A percentile compares a stretch with the other conserved stretches of the same genome.
These are phyloP conservation scores for Linum lewisii DNA, from an alignment of 345 rosid genomes.

Conservation along the genomic window DNA sequence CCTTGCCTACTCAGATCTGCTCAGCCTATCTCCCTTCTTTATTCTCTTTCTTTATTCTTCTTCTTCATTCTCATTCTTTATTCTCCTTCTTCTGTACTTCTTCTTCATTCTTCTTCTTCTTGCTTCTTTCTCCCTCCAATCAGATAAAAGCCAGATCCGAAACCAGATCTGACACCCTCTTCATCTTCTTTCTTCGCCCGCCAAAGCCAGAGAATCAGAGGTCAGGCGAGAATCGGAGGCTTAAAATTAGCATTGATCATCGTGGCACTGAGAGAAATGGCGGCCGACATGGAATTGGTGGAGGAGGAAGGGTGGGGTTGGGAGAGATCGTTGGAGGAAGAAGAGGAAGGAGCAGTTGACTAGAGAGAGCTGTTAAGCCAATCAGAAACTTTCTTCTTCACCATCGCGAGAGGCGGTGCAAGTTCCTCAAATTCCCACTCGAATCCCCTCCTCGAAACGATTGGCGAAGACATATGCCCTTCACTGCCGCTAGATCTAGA, in stretches of 20 bases:
- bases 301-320: constrained; percentile 3
- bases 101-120: no score
- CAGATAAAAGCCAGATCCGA: no score
- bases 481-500: neutral
- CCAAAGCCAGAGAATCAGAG: constrained; percentile 35
- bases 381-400: constrained; percentile 79
- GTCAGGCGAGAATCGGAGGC: constrained; percentile 27
- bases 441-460: neutral
- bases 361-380: constrained; percentile 96
- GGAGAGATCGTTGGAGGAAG: no score
- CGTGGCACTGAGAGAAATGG: no score
- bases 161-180: no score
- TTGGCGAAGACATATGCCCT: no score
- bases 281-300: constrained; percentile 13
- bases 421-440: neutral
- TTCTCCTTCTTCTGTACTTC: no score
- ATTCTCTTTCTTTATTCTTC: no score
- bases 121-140: no score
- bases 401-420: constrained; percentile 36
- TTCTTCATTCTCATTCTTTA: no score
- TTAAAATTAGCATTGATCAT: neutral
- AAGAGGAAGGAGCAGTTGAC: constrained; percentile 46
- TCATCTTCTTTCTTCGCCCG: constrained; percentile 24
- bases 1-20: no score
- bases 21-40: no score